Evolutionary conservation across 2,329 filamentous ascomycete species (phyloP).

Genomic region (Nothomitra cinnamomea): DNA sequence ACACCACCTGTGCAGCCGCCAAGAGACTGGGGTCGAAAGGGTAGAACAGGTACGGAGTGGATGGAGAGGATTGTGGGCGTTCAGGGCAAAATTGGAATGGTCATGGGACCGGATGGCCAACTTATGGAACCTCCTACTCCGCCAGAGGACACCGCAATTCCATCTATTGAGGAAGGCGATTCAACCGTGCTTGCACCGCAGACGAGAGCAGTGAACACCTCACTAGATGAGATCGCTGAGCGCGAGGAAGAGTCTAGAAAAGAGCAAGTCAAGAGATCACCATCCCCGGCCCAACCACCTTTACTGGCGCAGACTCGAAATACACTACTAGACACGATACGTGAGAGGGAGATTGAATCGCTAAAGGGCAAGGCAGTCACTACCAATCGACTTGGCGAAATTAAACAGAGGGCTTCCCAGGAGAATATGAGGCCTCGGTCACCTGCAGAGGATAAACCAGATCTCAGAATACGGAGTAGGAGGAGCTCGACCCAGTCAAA

Average conservation of each 20-base stretch:
- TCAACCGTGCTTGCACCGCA: conserved; percentile 14
- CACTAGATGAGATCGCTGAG: conserved; percentile 13
- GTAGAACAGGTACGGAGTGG: conserved; percentile 24
- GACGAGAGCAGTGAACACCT: conserved; percentile 6
- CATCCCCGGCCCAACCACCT: conserved; percentile 15
- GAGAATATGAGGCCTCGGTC: conserved; percentile 11
- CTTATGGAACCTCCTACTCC: conserved; percentile 14
- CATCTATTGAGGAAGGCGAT: conserved; percentile 24
- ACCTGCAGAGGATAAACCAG: background rate
- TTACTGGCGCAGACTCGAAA: conserved; percentile 26
- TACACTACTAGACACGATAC: conserved; percentile 25
- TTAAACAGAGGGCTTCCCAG: conserved; percentile 18
- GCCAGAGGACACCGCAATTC: conserved; percentile 22
- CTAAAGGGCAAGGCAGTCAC: conserved; percentile 20
- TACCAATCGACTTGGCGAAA: conserved; percentile 17
- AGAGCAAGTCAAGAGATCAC: conserved; percentile 5
- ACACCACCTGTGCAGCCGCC: conserved; percentile 24
- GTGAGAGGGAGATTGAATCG: conserved; percentile 24
- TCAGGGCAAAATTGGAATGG: background rate
- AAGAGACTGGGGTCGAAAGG: conserved; percentile 30
- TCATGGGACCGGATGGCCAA: background rate
- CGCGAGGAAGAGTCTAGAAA: conserved; percentile 15
- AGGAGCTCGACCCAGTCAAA: background rate
- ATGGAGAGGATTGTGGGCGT: conserved; percentile 18
- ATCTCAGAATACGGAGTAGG: background rate